Conservation (phyloP, 2,329 filamentous ascomycete species). For the Ascocoryne sarcoides region DNA sequence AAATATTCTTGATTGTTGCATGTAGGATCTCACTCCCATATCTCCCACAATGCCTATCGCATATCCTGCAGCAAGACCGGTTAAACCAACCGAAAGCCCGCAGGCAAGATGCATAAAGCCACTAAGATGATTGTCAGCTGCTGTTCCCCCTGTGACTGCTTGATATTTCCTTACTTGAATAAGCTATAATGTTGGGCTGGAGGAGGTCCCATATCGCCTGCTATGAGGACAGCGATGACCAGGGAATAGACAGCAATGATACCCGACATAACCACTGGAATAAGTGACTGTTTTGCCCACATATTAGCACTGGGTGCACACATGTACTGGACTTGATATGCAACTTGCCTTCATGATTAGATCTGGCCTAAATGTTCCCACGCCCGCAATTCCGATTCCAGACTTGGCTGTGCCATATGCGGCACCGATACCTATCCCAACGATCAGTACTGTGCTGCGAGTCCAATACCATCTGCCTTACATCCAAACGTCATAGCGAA, state of each 20-base stretch:
- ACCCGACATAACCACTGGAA: constrained; percentile 95
- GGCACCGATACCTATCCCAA: constrained; percentile 46
- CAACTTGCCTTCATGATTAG: constrained; percentile 76
- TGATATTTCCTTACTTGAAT: constrained; percentile 54
- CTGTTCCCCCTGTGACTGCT: background rate
- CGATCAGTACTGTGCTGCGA: constrained; percentile 21
- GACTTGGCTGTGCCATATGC: constrained; percentile 85
- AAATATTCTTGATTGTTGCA: constrained; percentile 92
- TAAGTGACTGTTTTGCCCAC: constrained; percentile 53
- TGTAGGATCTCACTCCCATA: constrained; percentile 86
- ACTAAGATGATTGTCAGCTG: constrained; percentile 34
- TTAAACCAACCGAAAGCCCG: constrained; percentile 83
- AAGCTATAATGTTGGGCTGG: constrained; percentile 63
- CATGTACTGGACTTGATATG: background rate
- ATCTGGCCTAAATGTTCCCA: constrained; percentile 76
- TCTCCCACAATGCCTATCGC: constrained; percentile 95
- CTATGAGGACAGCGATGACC: constrained; percentile 93
- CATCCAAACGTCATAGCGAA: constrained; percentile 79
- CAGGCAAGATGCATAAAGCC: constrained; percentile 92
- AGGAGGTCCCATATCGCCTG: constrained; percentile 74
- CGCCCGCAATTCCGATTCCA: constrained; percentile 77
- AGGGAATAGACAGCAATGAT: constrained; percentile 98
- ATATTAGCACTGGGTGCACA: background rate
- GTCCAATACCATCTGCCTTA: constrained; percentile 36
- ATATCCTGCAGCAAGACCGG: constrained; percentile 89